Evolutionary conservation across 768 basidiomycete species (phyloP), one percentile per base, ranked within the genome.

Genomic region (Mycena galericulata): DNA sequence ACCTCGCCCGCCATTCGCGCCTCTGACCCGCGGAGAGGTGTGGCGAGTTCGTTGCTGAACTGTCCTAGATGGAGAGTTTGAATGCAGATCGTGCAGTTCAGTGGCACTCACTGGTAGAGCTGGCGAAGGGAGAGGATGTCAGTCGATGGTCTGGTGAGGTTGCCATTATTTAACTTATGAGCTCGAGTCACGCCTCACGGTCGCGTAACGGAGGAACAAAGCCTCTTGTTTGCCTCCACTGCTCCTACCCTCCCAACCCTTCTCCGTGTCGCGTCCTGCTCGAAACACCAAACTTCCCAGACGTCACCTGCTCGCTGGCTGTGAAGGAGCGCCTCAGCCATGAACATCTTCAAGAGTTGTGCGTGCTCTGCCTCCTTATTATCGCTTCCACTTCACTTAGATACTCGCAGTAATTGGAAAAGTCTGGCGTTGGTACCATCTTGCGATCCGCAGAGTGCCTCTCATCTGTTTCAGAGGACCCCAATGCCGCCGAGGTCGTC

Each of bases 401-500:
- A 38, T 50, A 40, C 56, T 8, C 58, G 55, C 71, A 97, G 96
- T 97, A 40, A 86, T 96, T 67, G 92, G 94, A 71, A 95, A 90
- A 88, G 95, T 98, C 79, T 97, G 95, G 95, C 94, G 96, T 97
- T 80, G 79, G 95, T 89, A 67, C 67, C 20, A 46, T 70, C 27
- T 14, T 50, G 34, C 22, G n/a, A 5, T 51, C 41, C 50, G 14
- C 41, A 22, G 50, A 62, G 59, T 22, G 45, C 57, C 77, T 81
- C 72, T 83, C 70, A 70, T 66, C 67, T 69, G 56, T 69, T 69
- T 72, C 76, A 97, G 96, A 96, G 77, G 96, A 97, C 79, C 93
- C 96, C 45, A 95, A 97, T 79, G 94, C 95, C 59, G 89, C 95
- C 34, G 97, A 99, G 80, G 92, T 99, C 43, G 94, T 96, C 55